Evolutionary conservation across 768 basidiomycete genomes (phyloP).

Genomic region (Mycena epipterygia): DNA sequence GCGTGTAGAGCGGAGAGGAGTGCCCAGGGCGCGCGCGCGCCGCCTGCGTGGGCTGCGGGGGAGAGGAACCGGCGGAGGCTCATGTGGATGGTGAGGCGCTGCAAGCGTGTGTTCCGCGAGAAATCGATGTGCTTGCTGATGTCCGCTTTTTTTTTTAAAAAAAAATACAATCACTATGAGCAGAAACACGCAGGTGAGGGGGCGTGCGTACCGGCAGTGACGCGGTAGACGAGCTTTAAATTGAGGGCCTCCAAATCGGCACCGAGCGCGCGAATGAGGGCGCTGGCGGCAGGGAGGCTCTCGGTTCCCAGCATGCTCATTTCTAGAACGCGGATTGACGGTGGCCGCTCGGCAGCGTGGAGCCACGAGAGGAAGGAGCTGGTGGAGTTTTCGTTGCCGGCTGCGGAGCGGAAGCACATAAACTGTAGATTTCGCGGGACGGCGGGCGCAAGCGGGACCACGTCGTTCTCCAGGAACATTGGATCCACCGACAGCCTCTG

Average conservation of each 20-base stretch:
- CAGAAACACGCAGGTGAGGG: background rate
- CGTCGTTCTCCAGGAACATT: background rate
- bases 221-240: slow-evolving; percentile 10
- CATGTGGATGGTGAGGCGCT: slow-evolving; percentile 20
- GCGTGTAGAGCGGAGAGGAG: slow-evolving; percentile 8
- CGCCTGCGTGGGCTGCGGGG: background rate
- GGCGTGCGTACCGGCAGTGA: slow-evolving; percentile 19
- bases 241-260: slow-evolving; percentile 17
- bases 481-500: background rate
- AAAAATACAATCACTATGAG: background rate
- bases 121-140: slow-evolving; percentile 21
- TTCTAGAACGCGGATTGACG: background rate
- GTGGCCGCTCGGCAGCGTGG: background rate
- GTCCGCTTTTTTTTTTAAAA: slow-evolving; percentile 13
- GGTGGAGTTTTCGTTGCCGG: too few relatives aligned
- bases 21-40: background rate
- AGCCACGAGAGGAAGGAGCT: background rate
- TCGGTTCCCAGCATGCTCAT: background rate
- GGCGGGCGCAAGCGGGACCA: background rate
- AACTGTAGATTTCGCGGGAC: background rate
- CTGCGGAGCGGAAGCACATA: slow-evolving; percentile 7
- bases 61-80: slow-evolving; percentile 20
- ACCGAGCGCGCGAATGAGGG: slow-evolving; percentile 6
- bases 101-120: slow-evolving; percentile 2
- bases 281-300: slow-evolving; percentile 9